Base-by-base conservation (phyloP, 129 eudicot species). In the Centella asiatica region DNA sequence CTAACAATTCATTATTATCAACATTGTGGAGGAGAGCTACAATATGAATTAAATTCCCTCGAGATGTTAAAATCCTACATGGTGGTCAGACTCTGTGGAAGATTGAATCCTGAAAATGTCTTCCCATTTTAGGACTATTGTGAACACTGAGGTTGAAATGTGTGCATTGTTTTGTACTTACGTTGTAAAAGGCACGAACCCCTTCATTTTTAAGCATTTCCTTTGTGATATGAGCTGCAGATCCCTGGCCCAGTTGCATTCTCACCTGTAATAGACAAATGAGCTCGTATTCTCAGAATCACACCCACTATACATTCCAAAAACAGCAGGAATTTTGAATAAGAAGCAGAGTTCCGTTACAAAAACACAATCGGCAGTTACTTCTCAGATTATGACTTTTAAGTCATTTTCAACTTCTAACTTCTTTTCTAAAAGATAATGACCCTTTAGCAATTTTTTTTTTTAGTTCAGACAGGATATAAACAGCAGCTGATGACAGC, bases 161-260 rank as follows among this genome's bases (percentile, higher is more conserved):
- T 7, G 12, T 37, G 42, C 12, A 6, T 37, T 37, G 6, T 48
- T 18, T 11, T 2, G 1, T 34, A 31, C 81, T 44, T 42, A 92
- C 99, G 86, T 93, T 93, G 86, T 93, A 93, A 71, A 93, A 85
- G 48, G 99, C 95, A 50, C 90, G 81, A 62, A 87, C 1, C 18
- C 99, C 99, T 22, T 93, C 96, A 64, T 88, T 83, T 45, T 88
- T 88, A 27, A 93, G 88, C 99, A 93, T 93, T 53, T 45, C 82
- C 69, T 57, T 80, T 22, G 96, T 88, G 62, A 93, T 85, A 19
- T 71, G 73, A 4, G 6, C 84, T 12, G 96, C 99, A 32, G 99
- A 93, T 72, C 99, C 99, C 69, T 93, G 99, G 32, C 99, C 99
- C 73, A 93, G 59, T 40, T 93, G 99, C 59, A 93, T 84, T 67